Conservation (phyloP, 2,329 filamentous ascomycete species). For the Clonostachys byssicola region DNA sequence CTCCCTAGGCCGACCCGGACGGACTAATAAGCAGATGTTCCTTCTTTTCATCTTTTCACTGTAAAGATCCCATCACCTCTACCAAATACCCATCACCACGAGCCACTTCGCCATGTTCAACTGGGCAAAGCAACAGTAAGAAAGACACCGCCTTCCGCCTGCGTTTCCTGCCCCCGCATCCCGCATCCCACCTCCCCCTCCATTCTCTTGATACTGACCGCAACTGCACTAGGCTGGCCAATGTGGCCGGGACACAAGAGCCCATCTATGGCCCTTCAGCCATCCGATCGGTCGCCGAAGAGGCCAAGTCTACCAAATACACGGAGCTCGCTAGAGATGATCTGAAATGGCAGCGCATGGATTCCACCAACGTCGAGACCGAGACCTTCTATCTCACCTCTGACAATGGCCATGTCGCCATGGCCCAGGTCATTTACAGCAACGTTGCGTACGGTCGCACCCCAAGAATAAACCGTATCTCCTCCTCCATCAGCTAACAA, state of each 20-base stretch:
- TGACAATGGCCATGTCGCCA: slow-evolving; percentile 70
- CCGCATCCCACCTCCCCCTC: slow-evolving; percentile 6
- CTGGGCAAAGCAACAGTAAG: slow-evolving; percentile 91
- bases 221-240: slow-evolving; percentile 46
- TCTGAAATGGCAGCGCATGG: slow-evolving; percentile 76
- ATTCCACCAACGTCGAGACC: slow-evolving; percentile 88
- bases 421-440: slow-evolving; percentile 94
- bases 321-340: slow-evolving; percentile 75
- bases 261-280: slow-evolving; percentile 90
- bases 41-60: not conserved
- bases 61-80: not conserved
- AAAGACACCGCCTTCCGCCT: not conserved
- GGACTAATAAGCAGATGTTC: not conserved
- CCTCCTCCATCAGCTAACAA: slow-evolving; percentile 8
- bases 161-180: slow-evolving; percentile 10
- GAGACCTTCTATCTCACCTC: slow-evolving; percentile 89
- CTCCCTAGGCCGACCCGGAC: not conserved
- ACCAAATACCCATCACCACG: not conserved
- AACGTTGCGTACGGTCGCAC: slow-evolving; percentile 74
- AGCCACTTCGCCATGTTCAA: slow-evolving; percentile 68
- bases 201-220: not conserved
- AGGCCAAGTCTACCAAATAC: slow-evolving; percentile 73
- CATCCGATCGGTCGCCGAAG: slow-evolving; percentile 79
- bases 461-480: not conserved
- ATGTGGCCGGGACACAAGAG: slow-evolving; percentile 93